Percentiles rank a stretch among this genome's conserved stretches.
Conservation (phyloP, 305 asterid species). For the Solanum hybrid region DNA sequence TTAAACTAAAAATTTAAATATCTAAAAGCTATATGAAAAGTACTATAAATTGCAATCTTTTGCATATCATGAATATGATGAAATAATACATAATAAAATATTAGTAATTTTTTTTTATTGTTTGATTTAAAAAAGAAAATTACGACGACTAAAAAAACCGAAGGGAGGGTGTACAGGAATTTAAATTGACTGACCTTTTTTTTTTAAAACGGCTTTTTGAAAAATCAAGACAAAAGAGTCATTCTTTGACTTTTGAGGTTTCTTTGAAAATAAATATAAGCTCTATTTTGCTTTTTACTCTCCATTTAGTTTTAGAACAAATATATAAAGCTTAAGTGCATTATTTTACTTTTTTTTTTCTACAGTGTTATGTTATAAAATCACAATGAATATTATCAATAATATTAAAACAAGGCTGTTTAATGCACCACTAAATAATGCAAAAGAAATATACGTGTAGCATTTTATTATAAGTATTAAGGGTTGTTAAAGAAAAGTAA, state of each 20-base stretch:
- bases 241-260: neutral
- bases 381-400: neutral
- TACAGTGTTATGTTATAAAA: neutral
- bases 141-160: too few species aligned
- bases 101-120: too few species aligned
- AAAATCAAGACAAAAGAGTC: neutral
- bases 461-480: neutral
- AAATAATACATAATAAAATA: too few species aligned
- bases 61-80: too few species aligned
- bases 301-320: neutral
- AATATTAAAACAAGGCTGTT: neutral
- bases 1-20: too few species aligned
- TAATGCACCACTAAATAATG: neutral
- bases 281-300: neutral
- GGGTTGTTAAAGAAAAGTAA: neutral
- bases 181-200: neutral
- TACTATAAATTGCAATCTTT: too few species aligned
- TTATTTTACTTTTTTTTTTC: neutral
- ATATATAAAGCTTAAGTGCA: neutral
- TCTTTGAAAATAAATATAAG: neutral
- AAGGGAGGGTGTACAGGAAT: neutral
- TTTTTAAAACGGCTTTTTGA: neutral
- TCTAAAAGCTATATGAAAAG: too few species aligned
- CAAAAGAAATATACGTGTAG: neutral
- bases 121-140: too few species aligned